Base-by-base conservation (phyloP, 148 eudicot species). In the Nyssa sinensis region DNA sequence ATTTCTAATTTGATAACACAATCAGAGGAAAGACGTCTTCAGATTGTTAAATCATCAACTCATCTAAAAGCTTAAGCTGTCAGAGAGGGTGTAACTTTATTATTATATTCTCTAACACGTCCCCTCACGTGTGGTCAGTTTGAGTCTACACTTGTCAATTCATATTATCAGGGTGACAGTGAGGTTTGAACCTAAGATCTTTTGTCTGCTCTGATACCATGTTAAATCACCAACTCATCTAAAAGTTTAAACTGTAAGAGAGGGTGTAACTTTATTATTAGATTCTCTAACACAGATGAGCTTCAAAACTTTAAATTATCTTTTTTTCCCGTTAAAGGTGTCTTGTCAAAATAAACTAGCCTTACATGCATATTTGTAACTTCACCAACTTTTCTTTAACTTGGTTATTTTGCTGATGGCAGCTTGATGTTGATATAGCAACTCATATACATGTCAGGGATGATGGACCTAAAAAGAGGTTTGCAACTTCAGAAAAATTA, bases 401-500 rank as follows among this genome's bases (percentile, higher is more conserved):
- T 25, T 53, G 21, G 11, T 31, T 64, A n/a, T 71, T 44, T 16
- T 51, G 17, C 24, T 12, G 12, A 34, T 71, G 70, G 64, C 94
- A 94, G 98, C 88, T 89, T 78, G 91, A 84, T 86, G 85, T 86
- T 58, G 92, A 94, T 84, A 76, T 94, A 78, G 90, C 92, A 57
- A 94, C 98, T 78, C 98, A 92, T 80, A 85, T 94, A 76, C 80
- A 84, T 67, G 88, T 94, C 76, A 82, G 86, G 78, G 91, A 85
- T 27, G 98, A 94, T 83, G 98, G 97, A 73, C 94, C 97, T 81
- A 86, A 86, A 83, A 87, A 97, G 86, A 94, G 98, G 98, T 92
- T 64, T 75, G 84, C 21, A 70, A 76, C 28, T 47, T 25, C 16
- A 27, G 12, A n/a, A 68, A 6, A 31, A 67, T 34, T 5, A 39